These are phyloP conservation scores for Stephanodiscus triporus DNA, from an alignment of 108 stramenopile species.

Conservation along the genomic window DNA sequence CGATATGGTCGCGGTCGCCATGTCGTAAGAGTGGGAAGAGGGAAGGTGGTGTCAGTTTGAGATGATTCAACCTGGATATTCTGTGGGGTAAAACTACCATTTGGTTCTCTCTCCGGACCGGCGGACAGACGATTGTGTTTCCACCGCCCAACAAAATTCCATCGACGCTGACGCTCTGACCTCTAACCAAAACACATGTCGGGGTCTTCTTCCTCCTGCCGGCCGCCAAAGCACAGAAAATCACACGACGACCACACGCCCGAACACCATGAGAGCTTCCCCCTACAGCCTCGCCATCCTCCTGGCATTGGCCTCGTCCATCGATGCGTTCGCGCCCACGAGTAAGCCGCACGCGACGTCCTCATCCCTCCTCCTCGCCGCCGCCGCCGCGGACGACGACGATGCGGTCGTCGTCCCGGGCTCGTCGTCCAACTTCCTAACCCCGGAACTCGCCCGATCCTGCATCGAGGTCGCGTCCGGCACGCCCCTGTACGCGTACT, in stretches of 20 bases:
- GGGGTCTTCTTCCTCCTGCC: neutral
- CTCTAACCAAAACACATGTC: too few species aligned
- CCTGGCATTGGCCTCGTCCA: constrained; percentile 26
- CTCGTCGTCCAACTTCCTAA: constrained; percentile 70
- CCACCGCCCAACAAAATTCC: too few species aligned
- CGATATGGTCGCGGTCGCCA: neutral
- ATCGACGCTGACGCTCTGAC: too few species aligned
- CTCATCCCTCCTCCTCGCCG: neutral
- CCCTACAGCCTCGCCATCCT: constrained; percentile 26
- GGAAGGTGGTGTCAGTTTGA: too few species aligned
- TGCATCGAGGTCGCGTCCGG: constrained; percentile 80
- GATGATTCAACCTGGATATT: too few species aligned
- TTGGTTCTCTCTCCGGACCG: too few species aligned
- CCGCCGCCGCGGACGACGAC: constrained; percentile 14
- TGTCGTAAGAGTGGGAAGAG: too few species aligned
- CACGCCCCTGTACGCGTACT: constrained; percentile 96
- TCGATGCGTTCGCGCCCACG: constrained; percentile 31
- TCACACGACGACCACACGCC: neutral
- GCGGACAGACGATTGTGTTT: too few species aligned
- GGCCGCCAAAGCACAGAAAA: neutral
- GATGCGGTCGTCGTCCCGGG: too few species aligned
- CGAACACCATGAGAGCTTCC: constrained; percentile 24
- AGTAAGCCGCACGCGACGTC: constrained; percentile 1
- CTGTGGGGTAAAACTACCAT: too few species aligned
- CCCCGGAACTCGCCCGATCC: constrained; percentile 79